Evolutionary conservation across 768 basidiomycete species (phyloP), one percentile per base, ranked within the genome.

Genomic region (Boletus pseudopeckii): DNA sequence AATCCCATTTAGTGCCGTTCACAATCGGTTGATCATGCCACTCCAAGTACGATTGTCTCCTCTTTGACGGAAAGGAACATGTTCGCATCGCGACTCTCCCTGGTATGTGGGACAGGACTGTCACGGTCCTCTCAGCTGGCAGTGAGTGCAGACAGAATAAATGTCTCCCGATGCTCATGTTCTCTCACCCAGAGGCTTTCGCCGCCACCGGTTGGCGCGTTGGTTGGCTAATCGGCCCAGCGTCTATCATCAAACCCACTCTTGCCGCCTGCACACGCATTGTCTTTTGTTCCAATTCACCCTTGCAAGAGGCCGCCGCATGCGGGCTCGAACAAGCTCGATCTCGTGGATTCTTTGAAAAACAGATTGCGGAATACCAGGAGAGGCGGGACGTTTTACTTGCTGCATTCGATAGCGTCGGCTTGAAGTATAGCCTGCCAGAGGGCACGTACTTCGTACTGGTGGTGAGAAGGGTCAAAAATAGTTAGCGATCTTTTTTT

Each of bases 101-200:
- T 6, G 92, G 93, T 20, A 97, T 98, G 91, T 98, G 95, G 95
- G 91, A 98, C 60, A 85, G 97, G 41, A 99, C 97, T 0, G 85
- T 99, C 40, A 98, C 96, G 7, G 91, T 98, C 50, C 85, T 89
- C 38, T 95, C 92, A n/a, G 95, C 91, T 28, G 94, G 94, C 61
- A 96, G 92, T 92, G 72, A 74, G 85, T 71, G 6, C 17, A 33
- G 39, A 48, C 11, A 32, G 10, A 36, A 26, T 0, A 28, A 20
- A 33, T 34, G 32, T 37, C 24, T 38, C 41, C 28, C 39, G 10
- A 40, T 32, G 42, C n/a, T 57, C 48, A 58, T 42, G 13, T 17
- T 41, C 18, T 33, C 7, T 5, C 24, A 14, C 11, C 15, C 71
- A 95, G 93, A 98, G 77, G 85, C 92, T 6, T 99, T 99, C 71